phyloP scores from a whole-genome alignment of 306 rosid genomes.

The Glycine tomentella region DNA sequence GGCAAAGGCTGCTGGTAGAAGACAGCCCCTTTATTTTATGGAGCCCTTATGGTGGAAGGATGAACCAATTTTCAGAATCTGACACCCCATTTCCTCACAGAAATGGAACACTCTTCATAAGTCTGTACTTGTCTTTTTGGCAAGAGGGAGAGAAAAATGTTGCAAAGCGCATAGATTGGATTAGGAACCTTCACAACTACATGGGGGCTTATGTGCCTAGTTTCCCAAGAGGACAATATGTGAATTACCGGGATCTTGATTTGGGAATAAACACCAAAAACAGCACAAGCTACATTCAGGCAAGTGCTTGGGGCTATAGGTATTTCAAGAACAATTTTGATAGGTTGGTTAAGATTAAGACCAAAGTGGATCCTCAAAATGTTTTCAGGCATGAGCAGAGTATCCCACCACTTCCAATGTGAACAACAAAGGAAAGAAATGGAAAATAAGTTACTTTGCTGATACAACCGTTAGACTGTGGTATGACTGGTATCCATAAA shows the following conservation, averaged over 20 bases:
- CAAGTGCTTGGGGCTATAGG: slow-evolving; percentile 50
- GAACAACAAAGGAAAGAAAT: background rate
- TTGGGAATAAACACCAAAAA: slow-evolving; percentile 51
- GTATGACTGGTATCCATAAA: background rate
- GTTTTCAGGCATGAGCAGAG: slow-evolving; percentile 63
- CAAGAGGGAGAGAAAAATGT: slow-evolving; percentile 32
- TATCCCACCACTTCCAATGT: slow-evolving; percentile 37
- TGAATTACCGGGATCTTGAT: slow-evolving; percentile 62
- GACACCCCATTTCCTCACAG: slow-evolving; percentile 68
- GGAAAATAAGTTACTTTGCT: background rate
- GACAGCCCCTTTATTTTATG: slow-evolving; percentile 52
- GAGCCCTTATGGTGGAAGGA: slow-evolving; percentile 71
- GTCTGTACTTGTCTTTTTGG: slow-evolving; percentile 50
- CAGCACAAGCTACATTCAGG: slow-evolving; percentile 44
- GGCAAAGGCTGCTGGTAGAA: slow-evolving; percentile 57
- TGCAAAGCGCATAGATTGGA: slow-evolving; percentile 54
- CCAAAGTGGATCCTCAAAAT: slow-evolving; percentile 56
- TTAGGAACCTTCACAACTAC: slow-evolving; percentile 54
- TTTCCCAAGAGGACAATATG: slow-evolving; percentile 54
- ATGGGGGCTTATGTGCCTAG: slow-evolving; percentile 57
- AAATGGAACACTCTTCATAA: slow-evolving; percentile 64
- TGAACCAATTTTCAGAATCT: slow-evolving; percentile 60
- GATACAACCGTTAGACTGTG: background rate
- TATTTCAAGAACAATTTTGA: slow-evolving; percentile 56
- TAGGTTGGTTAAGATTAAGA: slow-evolving; percentile 54